These are phyloP conservation scores for Adenanthera pavonina DNA, from an alignment of 306 rosid species.

Conservation along the genomic window DNA sequence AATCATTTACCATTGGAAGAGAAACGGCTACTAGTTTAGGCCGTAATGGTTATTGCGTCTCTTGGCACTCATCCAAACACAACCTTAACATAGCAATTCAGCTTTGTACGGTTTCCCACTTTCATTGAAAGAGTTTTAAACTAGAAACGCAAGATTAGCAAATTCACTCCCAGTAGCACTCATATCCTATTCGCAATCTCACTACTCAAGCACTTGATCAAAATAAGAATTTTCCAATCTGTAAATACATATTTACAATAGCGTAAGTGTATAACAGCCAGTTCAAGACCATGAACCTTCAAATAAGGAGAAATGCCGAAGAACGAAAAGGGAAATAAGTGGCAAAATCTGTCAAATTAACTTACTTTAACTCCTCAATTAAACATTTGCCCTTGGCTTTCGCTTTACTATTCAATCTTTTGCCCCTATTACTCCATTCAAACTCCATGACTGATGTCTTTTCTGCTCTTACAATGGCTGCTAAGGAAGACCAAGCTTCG, in stretches of 20 bases:
- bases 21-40: neutral
- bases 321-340: neutral
- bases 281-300: neutral
- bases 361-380: conserved; percentile 67
- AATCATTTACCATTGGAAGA: no score
- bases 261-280: neutral
- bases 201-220: neutral
- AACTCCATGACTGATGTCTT: conserved; percentile 60
- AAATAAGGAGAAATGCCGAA: neutral
- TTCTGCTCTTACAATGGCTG: conserved; percentile 65
- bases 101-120: neutral
- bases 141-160: neutral
- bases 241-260: neutral
- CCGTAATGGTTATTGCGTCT: neutral
- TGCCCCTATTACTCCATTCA: conserved; percentile 47
- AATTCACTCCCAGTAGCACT: neutral
- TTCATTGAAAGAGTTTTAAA: neutral
- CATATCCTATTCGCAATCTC: neutral
- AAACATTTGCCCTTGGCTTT: conserved; percentile 57
- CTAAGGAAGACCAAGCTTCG: conserved; percentile 82
- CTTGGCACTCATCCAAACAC: neutral
- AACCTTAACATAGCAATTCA: neutral
- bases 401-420: conserved; percentile 43
- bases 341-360: neutral
- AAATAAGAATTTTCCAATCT: neutral